These are phyloP conservation scores for Monascus purpureus DNA, from an alignment of 495 filamentous ascomycete species.

Conservation along the genomic window DNA sequence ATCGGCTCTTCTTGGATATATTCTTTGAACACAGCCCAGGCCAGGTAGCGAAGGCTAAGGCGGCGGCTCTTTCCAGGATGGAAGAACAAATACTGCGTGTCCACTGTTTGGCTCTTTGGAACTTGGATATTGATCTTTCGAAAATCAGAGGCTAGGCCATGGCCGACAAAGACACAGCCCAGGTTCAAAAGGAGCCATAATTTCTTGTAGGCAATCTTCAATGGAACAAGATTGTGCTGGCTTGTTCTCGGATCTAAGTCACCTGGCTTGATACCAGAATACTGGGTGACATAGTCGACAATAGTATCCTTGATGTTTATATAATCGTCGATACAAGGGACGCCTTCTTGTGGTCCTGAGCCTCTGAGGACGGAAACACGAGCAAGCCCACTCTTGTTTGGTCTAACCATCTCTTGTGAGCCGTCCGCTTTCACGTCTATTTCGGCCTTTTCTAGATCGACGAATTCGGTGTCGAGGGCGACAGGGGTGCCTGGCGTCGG, in stretches of 20 bases:
- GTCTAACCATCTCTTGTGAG: conserved; percentile 69
- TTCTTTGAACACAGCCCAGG: conserved; percentile 76
- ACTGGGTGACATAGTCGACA: conserved; percentile 90
- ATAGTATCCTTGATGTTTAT: conserved; percentile 80
- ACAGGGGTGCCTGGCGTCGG: conserved; percentile 59
- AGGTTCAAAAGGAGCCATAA: conserved; percentile 93
- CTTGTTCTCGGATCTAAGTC: conserved; percentile 67
- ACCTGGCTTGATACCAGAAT: conserved; percentile 73
- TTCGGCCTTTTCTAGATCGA: conserved; percentile 76
- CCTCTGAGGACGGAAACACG: conserved; percentile 80
- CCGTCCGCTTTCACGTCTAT: conserved; percentile 90
- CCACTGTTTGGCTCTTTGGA: conserved; percentile 78
- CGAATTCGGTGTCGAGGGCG: conserved; percentile 92
- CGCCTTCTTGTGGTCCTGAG: conserved; percentile 54
- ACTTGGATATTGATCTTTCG: conserved; percentile 96
- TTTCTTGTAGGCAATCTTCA: conserved; percentile 94
- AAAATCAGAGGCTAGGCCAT: conserved; percentile 87
- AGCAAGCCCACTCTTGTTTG: conserved; percentile 70
- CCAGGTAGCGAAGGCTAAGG: conserved; percentile 75
- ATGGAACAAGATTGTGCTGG: conserved; percentile 63
- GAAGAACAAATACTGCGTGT: conserved; percentile 83
- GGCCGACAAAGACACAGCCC: conserved; percentile 85
- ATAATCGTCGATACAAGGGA: conserved; percentile 94
- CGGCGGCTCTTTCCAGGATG: conserved; percentile 50
- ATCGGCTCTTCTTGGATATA: conserved; percentile 70